A percentile compares a stretch with the other conserved stretches of the same genome.
phyloP scores from a whole-genome alignment of 1,284 basidiomycete species.

The Moesziomyces globuligerus region DNA sequence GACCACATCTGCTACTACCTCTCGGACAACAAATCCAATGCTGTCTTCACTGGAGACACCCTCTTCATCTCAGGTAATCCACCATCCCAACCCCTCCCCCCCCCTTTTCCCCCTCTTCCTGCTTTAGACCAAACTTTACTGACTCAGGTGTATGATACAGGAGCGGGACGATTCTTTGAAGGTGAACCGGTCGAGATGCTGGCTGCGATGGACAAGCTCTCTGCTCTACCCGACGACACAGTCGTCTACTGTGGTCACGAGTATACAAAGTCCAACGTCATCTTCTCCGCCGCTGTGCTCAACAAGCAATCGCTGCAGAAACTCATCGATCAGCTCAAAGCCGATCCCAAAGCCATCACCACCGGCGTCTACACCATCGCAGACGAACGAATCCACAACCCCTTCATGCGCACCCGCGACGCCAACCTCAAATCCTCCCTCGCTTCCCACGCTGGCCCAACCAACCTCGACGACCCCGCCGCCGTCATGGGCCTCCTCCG shows the following conservation, averaged over 20 bases:
- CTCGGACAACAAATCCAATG: constrained; percentile 72
- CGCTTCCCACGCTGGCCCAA: neutral
- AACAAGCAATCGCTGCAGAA: constrained; percentile 70
- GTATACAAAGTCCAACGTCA: constrained; percentile 66
- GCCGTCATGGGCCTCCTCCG: constrained; percentile 79
- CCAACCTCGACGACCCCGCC: constrained; percentile 69
- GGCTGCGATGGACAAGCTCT: constrained; percentile 76
- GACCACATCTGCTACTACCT: constrained; percentile 93
- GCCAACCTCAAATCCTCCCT: constrained; percentile 67
- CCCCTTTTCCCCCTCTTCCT: too few species aligned
- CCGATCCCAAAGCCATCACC: constrained; percentile 69
- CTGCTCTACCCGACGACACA: constrained; percentile 80
- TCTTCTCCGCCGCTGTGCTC: constrained; percentile 72
- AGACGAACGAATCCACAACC: constrained; percentile 75
- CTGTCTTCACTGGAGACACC: constrained; percentile 93
- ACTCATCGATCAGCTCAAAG: constrained; percentile 72
- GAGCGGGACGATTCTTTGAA: constrained; percentile 99
- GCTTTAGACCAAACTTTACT: too few species aligned
- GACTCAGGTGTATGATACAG: too few species aligned
- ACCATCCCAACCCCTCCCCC: too few species aligned
- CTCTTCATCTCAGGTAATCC: constrained; percentile 90
- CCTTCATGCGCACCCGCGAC: constrained; percentile 66
- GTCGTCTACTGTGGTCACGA: constrained; percentile 86
- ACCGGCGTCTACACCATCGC: constrained; percentile 83
- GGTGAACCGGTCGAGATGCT: constrained; percentile 88